Evolutionary conservation across 305 asterid species (phyloP), one percentile per base, ranked within the genome.

Genomic region (Ilex paraguariensis): DNA sequence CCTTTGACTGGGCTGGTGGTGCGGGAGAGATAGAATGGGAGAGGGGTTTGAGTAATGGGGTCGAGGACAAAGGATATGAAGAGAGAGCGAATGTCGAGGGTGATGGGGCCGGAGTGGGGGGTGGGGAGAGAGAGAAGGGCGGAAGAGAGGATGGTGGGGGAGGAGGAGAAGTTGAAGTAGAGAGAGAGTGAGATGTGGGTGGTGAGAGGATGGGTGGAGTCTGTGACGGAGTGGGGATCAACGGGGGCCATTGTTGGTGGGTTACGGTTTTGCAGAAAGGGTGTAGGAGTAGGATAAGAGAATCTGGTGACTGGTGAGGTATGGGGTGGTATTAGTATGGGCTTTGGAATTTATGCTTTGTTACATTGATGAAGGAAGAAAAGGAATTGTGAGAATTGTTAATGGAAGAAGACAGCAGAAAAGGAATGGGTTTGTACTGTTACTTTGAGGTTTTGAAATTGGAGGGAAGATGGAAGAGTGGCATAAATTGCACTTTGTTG

Each of bases 171-270:
- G 56, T 87, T 93, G 65, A 89, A 84, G 87, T 79, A 87, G 82
- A 87, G 77, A 51, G 93, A 64, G 60, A 92, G 93, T 63, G 95
- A 78, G 68, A 89, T 78, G 77, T 87, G 95, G 68, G 85, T 87
- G 33, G 97, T 85, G 59, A 89, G 72, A 10, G 97, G 94, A 73
- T 89, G 95, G 62, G 76, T 60, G 49, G 97, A 87, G 61, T 85
- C 93, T 16, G 96, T 87, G 87, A 70, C 85, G 61, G 98, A 89
- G 73, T 91, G 97, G 6, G 98, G 98, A 40, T 92, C 98, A 31
- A 89, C 31, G 10, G 85, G 87, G 28, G 97, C 95, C 98, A 91
- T 90, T 61, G 56, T 52, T 52, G 4, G 28, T 32, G 56, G 28
- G 12, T 10, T n/a, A 52, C 28, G 56, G n/a, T 52, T 52, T 52